Base-by-base conservation (phyloP, 1,139 yeast species). In the Diutina rugosa region DNA sequence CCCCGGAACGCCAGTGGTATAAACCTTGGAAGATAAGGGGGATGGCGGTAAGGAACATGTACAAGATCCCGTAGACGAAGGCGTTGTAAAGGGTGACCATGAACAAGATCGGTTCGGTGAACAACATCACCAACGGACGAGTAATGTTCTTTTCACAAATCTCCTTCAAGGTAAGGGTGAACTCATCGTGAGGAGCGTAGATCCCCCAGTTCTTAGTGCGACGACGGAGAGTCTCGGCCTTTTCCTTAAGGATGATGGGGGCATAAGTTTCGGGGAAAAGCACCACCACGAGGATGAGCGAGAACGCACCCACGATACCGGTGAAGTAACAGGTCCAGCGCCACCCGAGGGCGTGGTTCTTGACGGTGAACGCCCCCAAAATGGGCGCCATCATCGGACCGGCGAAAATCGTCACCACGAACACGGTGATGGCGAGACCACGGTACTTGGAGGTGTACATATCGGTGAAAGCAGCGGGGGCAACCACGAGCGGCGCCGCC, bases 391-490 rank as follows among this genome's bases (percentile, higher is more conserved):
- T 57, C 68, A 86, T 73, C 8, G 96, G 96, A 55, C 93, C 93
- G 55, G 81, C 79, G 63, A 87, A 85, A 46, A 87, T 86, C 58
- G 82, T 81, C 67, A 83, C 72, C 1, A 87, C 73, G 64, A 87
- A 87, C 29, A 83, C 60, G 35, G 38, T 49, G n/a, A 49, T 38
- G 9, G 90, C 90, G 46, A 76, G 78, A 61, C 96, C 96, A 67
- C 96, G 79, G 14, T 74, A 63, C 32, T 67, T 67, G 58, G 83
- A 80, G 59, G 77, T 78, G 65, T 81, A 87, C 73, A 87, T 74
- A 66, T 89, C 96, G 4, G 93, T 85, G 74, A 87, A 83, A 0
- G 87, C 79, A 38, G 95, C 95, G 29, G 95, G 95, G 8, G 87
- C 90, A 47, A 87, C 88, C 21, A 87, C 93, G 65, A 89, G 68